Conservation (phyloP, 1,284 basidiomycete species). For the Pulchroboletus neoregius region DNA sequence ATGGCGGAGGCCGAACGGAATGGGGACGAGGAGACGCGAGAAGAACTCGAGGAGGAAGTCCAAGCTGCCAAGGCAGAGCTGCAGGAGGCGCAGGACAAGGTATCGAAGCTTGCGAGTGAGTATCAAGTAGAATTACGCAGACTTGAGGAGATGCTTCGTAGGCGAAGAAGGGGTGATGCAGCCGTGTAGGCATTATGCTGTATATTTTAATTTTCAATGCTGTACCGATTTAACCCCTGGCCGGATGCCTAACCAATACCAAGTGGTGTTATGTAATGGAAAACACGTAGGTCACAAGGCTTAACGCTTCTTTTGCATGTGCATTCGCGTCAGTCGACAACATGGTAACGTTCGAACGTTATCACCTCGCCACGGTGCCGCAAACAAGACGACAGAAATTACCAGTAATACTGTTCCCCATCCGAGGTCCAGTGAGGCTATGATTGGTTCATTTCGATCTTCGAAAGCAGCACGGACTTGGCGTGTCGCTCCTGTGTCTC, state of each 20-base stretch:
- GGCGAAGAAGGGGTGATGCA: conserved; percentile 5
- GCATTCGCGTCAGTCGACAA: not conserved
- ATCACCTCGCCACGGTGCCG: conserved; percentile 2
- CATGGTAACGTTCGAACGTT: not conserved
- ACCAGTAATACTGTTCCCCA: not conserved
- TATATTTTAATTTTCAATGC: not conserved
- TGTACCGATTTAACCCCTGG: not conserved
- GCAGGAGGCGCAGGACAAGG: conserved; percentile 23
- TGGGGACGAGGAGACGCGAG: conserved; percentile 30
- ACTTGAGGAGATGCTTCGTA: conserved; percentile 26
- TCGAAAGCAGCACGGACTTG: conserved; percentile 15
- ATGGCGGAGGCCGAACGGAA: conserved; percentile 28
- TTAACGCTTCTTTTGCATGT: not conserved
- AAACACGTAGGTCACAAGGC: too few species aligned
- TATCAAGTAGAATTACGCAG: conserved; percentile 29
- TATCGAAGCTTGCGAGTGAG: conserved; percentile 22
- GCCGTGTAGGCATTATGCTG: not conserved
- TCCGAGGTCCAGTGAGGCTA: conserved; percentile 20
- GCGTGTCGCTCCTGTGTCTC: conserved; percentile 17
- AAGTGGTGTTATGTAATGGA: not conserved
- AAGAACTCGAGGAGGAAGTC: conserved; percentile 29
- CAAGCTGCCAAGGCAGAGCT: conserved; percentile 23
- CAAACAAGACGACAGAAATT: conserved; percentile 2
- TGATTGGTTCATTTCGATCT: conserved; percentile 20
- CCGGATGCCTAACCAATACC: too few species aligned